Evolutionary conservation across 257 asterid species (phyloP).

Genomic region (Penstemon eatonii): DNA sequence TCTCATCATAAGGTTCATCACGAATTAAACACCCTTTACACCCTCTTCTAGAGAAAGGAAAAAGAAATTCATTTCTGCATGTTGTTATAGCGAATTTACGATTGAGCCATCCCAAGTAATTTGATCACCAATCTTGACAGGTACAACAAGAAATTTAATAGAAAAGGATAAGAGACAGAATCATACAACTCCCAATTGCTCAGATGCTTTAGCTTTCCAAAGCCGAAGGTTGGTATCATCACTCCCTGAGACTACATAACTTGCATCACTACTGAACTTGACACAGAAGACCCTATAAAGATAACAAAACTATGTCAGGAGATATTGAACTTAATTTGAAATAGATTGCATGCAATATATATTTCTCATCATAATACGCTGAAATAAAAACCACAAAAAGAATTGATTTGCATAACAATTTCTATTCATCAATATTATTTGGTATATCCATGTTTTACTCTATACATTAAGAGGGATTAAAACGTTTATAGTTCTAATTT

Average conservation of each 20-base stretch:
- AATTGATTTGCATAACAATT: not conserved
- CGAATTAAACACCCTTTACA: not conserved
- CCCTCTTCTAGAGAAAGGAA: not conserved
- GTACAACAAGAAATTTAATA: not conserved
- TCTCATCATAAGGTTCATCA: not conserved
- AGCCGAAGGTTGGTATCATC: conserved; percentile 94
- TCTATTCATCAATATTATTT: not conserved
- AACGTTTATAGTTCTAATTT: conserved; percentile 6
- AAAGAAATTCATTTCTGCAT: not conserved
- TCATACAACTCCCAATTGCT: conserved; percentile 92
- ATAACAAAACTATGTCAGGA: conserved; percentile 28
- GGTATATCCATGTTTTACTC: not conserved
- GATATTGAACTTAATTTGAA: not conserved
- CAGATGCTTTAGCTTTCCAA: conserved; percentile 98
- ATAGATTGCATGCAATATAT: not conserved
- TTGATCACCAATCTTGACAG: not conserved
- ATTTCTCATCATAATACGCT: not conserved
- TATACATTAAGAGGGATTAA: conserved; percentile 6
- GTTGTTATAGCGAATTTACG: too few species aligned
- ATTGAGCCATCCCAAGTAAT: not conserved
- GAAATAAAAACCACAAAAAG: not conserved
- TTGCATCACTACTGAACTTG: conserved; percentile 85
- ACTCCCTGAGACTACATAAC: conserved; percentile 86
- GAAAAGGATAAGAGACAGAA: conserved; percentile 18
- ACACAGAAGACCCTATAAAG: conserved; percentile 85